Conservation (phyloP, 306 rosid genomes). For the Herpetospermum pedunculosum region DNA sequence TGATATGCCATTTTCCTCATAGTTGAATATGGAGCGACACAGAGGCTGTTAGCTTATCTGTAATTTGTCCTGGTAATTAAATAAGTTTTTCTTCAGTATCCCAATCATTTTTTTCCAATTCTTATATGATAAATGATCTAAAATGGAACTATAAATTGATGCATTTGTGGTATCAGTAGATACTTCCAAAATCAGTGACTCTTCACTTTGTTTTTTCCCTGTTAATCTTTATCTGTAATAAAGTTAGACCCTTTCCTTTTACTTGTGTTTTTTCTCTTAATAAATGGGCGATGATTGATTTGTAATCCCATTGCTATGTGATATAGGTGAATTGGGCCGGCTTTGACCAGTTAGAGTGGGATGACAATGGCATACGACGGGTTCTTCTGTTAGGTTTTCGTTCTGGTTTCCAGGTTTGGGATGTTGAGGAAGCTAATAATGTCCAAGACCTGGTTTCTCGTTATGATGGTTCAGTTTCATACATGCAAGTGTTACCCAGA, state of each 20-base stretch:
- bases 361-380: conserved; percentile 37
- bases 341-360: conserved; percentile 82
- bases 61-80: not conserved
- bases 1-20: not conserved
- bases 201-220: not conserved
- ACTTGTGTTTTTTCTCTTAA: not conserved
- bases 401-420: conserved; percentile 98
- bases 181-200: not conserved
- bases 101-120: not conserved
- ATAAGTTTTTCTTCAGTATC: not conserved
- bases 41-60: not conserved
- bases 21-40: not conserved
- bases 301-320: not conserved
- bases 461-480: conserved; percentile 76
- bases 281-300: not conserved
- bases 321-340: conserved; percentile 90
- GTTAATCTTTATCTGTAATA: not conserved
- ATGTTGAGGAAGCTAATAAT: conserved; percentile 85
- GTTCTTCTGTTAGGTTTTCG: conserved; percentile 81
- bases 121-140: not conserved
- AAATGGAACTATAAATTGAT: not conserved
- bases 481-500: conserved; percentile 86
- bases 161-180: not conserved
- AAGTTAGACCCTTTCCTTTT: not conserved
- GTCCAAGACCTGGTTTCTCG: conserved; percentile 70